These are phyloP conservation scores for Cyberlindnera meyerae DNA, from an alignment of 805 yeast genomes.

Conservation along the genomic window DNA sequence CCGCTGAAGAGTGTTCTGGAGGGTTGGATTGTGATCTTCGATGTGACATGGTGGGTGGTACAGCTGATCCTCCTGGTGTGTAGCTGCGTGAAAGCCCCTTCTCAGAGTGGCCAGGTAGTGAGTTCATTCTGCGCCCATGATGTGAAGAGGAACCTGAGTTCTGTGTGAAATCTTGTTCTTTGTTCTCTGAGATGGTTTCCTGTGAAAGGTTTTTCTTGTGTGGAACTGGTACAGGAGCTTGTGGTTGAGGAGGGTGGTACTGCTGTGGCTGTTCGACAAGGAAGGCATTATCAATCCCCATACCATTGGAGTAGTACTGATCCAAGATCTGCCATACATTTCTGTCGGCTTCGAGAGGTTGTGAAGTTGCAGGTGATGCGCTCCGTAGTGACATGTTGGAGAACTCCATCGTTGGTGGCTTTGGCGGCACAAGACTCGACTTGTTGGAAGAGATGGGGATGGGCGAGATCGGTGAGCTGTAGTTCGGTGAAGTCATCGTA, in stretches of 20 bases:
- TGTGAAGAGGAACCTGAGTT: too few species aligned
- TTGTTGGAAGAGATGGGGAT: constrained; percentile 22
- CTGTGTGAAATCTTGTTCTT: constrained; percentile 19
- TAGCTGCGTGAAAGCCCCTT: constrained; percentile 3
- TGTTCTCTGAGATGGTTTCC: constrained; percentile 23
- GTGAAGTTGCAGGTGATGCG: constrained; percentile 18
- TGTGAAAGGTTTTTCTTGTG: constrained; percentile 15
- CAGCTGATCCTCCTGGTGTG: constrained; percentile 7
- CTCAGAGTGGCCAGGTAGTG: constrained; percentile 14
- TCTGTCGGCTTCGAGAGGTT: constrained; percentile 53
- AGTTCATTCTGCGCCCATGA: constrained; percentile 13
- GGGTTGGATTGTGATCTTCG: constrained; percentile 25
- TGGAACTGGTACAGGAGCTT: not conserved
- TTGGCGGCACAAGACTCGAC: constrained; percentile 15
- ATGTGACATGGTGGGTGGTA: constrained; percentile 7
- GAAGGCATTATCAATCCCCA: constrained; percentile 61
- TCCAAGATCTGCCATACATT: constrained; percentile 55
- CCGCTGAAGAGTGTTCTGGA: constrained; percentile 24
- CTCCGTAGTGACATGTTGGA: constrained; percentile 7
- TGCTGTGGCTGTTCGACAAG: constrained; percentile 38
- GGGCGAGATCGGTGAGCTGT: constrained; percentile 23
- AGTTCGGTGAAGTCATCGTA: constrained; percentile 5
- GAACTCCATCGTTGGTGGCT: constrained; percentile 10
- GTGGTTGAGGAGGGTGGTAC: not conserved
- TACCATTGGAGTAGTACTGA: constrained; percentile 58